These are phyloP conservation scores for Capronia epimyces DNA, from an alignment of 2,329 filamentous ascomycete genomes.

Conservation along the genomic window DNA sequence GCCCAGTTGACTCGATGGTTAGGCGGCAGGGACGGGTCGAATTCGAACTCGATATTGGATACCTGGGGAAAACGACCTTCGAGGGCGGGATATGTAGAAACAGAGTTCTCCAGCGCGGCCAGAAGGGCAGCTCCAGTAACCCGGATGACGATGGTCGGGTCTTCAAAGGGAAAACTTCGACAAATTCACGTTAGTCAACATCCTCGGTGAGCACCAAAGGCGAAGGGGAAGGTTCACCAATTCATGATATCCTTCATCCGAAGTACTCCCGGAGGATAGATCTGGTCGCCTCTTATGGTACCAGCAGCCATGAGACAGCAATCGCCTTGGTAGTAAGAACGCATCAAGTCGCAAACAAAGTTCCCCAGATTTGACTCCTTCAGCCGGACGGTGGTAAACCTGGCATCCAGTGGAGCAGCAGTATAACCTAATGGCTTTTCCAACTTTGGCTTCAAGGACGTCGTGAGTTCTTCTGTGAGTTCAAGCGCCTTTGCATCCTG, in stretches of 20 bases:
- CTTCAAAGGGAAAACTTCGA: slow-evolving; percentile 72
- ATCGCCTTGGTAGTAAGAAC: slow-evolving; percentile 72
- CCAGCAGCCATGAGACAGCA: slow-evolving; percentile 79
- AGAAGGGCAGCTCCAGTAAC: slow-evolving; percentile 66
- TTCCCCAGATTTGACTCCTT: slow-evolving; percentile 81
- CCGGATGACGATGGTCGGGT: slow-evolving; percentile 73
- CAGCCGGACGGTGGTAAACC: slow-evolving; percentile 74
- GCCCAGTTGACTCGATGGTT: slow-evolving; percentile 60
- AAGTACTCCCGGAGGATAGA: slow-evolving; percentile 75
- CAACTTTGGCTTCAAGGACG: slow-evolving; percentile 67
- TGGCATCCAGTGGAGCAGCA: slow-evolving; percentile 72
- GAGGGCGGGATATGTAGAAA: slow-evolving; percentile 72
- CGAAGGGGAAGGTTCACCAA: slow-evolving; percentile 41
- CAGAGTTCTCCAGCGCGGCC: slow-evolving; percentile 77
- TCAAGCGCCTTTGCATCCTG: slow-evolving; percentile 57
- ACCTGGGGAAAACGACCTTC: slow-evolving; percentile 85
- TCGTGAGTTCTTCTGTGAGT: slow-evolving; percentile 64
- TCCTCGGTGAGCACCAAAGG: not conserved
- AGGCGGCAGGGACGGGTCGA: slow-evolving; percentile 57
- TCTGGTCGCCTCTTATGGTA: slow-evolving; percentile 80
- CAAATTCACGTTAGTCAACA: slow-evolving; percentile 1
- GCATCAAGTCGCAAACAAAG: slow-evolving; percentile 88
- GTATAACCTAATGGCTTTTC: slow-evolving; percentile 82
- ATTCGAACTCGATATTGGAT: slow-evolving; percentile 71
- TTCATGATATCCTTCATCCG: slow-evolving; percentile 76